Percentiles rank a stretch among this genome's conserved stretches.
These are phyloP conservation scores for Dothideomycetes sp. DNA, from an alignment of 2,329 filamentous ascomycete species.

Conservation along the genomic window DNA sequence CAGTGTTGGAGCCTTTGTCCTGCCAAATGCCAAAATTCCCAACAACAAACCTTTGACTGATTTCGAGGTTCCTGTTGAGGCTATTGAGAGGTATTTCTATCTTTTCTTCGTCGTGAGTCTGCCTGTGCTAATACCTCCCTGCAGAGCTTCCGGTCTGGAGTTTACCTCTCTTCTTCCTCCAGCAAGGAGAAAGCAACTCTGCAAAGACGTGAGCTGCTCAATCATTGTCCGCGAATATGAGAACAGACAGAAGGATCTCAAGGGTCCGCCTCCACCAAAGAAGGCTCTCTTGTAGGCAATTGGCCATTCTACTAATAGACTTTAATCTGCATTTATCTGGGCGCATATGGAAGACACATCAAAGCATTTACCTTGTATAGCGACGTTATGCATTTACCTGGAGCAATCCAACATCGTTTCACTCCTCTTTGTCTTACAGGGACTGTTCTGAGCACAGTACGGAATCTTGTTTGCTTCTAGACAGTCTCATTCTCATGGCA, in stretches of 20 bases:
- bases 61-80: slow-evolving; percentile 92
- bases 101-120: neutral
- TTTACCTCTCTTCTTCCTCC: slow-evolving; percentile 73
- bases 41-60: slow-evolving; percentile 80
- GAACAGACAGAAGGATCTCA: slow-evolving; percentile 41
- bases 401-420: too few species aligned
- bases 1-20: slow-evolving; percentile 83
- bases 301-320: too few species aligned
- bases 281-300: neutral
- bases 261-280: slow-evolving; percentile 16
- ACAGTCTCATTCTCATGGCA: too few species aligned
- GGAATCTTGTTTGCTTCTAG: too few species aligned
- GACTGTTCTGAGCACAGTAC: too few species aligned
- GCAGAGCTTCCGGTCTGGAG: slow-evolving; percentile 72
- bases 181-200: slow-evolving; percentile 65
- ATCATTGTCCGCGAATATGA: slow-evolving; percentile 74
- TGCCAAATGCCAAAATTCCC: slow-evolving; percentile 81
- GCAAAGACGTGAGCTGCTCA: slow-evolving; percentile 74
- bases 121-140: neutral
- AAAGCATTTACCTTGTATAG: too few species aligned
- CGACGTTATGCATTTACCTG: too few species aligned
- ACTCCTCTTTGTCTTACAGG: too few species aligned
- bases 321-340: too few species aligned
- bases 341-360: too few species aligned
- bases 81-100: slow-evolving; percentile 51